A percentile compares a stretch with the other conserved stretches of the same genome.
These are phyloP conservation scores for Gloeopeniophorella convolvens DNA, from an alignment of 768 basidiomycete species.

Conservation along the genomic window DNA sequence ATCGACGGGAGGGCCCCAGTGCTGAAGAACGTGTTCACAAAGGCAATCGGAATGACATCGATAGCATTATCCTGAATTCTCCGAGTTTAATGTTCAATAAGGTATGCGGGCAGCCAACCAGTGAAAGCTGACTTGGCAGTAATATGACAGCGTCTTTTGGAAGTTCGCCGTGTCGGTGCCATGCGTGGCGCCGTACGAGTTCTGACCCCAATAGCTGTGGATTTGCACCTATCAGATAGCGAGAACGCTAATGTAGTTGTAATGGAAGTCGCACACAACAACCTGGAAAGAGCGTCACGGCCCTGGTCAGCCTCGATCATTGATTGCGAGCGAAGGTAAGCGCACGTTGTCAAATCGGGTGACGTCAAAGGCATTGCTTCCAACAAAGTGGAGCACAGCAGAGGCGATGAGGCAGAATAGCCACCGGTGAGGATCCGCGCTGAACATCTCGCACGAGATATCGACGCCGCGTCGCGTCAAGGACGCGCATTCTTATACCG, in stretches of 20 bases:
- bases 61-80: conserved; percentile 50
- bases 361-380: conserved; percentile 42
- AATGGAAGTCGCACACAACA: conserved; percentile 40
- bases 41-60: conserved; percentile 65
- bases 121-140: conserved; percentile 49
- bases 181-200: conserved; percentile 60
- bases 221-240: conserved; percentile 7
- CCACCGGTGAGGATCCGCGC: not conserved
- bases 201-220: conserved; percentile 67
- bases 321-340: not conserved
- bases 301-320: not conserved
- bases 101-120: not conserved
- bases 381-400: not conserved
- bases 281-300: conserved; percentile 32
- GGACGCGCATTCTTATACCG: not conserved
- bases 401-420: not conserved
- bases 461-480: not conserved
- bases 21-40: conserved; percentile 59
- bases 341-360: conserved; percentile 55
- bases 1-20: conserved; percentile 55
- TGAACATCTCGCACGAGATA: too few relatives aligned
- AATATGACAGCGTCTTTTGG: conserved; percentile 56
- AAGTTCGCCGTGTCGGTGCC: conserved; percentile 41
- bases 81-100: conserved; percentile 9
- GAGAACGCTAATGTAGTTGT: not conserved